Evolutionary conservation across 495 filamentous ascomycete genomes (phyloP).

Genomic region (Penicillium pulvis): DNA sequence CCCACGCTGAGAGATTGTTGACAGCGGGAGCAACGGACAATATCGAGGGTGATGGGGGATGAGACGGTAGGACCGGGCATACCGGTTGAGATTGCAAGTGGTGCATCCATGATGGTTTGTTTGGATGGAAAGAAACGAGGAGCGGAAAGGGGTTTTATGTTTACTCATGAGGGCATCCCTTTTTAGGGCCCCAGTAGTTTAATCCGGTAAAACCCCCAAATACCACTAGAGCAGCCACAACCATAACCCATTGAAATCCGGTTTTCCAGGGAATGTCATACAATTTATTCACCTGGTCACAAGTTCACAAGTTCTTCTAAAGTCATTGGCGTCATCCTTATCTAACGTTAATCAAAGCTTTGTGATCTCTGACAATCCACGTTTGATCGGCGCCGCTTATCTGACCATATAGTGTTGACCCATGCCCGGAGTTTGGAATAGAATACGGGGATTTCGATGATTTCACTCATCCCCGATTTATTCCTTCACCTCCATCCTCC

Average conservation of each 20-base stretch:
- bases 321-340: not conserved
- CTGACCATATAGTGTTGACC: not conserved
- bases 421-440: not conserved
- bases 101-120: not conserved
- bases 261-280: not conserved
- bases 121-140: not conserved
- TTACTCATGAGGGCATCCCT: not conserved
- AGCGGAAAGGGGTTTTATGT: conserved; percentile 12
- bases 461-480: not conserved
- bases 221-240: not conserved
- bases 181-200: conserved; percentile 3
- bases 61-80: conserved; percentile 12
- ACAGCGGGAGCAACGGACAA: conserved; percentile 53
- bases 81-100: conserved; percentile 13
- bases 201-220: not conserved
- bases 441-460: not conserved
- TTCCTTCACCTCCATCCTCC: not conserved
- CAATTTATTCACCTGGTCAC: not conserved
- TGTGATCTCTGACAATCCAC: not conserved
- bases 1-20: conserved; percentile 51
- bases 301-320: not conserved
- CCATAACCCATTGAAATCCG: not conserved
- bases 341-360: not conserved
- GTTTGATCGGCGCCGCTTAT: not conserved
- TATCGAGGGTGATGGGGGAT: conserved; percentile 33